Evolutionary conservation across 2,329 filamentous ascomycete species (phyloP).

Genomic region (Taxawa tesnikishii): DNA sequence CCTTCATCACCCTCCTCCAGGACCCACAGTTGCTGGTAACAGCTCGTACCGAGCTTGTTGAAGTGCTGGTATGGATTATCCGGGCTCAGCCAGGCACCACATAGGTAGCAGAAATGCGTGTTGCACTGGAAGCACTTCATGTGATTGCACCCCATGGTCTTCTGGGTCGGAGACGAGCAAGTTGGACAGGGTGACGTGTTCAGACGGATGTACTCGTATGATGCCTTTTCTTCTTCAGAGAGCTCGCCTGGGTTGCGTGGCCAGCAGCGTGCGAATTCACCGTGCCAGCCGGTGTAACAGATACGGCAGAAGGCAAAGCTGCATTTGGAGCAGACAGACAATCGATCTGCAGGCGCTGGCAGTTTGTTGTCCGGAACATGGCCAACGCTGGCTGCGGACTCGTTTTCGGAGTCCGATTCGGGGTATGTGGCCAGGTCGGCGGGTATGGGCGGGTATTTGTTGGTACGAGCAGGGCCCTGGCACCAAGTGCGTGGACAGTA

Average conservation of each 20-base stretch:
- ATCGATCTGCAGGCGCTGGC: slow-evolving; percentile 38
- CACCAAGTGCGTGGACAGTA: slow-evolving; percentile 93
- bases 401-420: slow-evolving; percentile 21
- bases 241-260: slow-evolving; percentile 57
- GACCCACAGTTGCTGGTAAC: slow-evolving; percentile 84
- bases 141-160: slow-evolving; percentile 90
- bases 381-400: not conserved
- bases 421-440: slow-evolving; percentile 27
- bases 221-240: slow-evolving; percentile 73
- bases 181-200: slow-evolving; percentile 85
- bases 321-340: slow-evolving; percentile 83
- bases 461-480: slow-evolving; percentile 64
- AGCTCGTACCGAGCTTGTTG: slow-evolving; percentile 55
- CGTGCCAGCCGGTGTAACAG: slow-evolving; percentile 81
- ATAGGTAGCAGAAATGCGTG: slow-evolving; percentile 92
- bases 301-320: slow-evolving; percentile 73
- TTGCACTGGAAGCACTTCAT: slow-evolving; percentile 88
- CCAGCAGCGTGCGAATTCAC: slow-evolving; percentile 64
- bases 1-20: slow-evolving; percentile 63
- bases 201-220: slow-evolving; percentile 66
- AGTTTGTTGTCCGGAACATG: not conserved
- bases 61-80: slow-evolving; percentile 82
- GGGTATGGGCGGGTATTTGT: slow-evolving; percentile 33
- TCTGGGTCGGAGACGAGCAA: slow-evolving; percentile 73
- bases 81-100: slow-evolving; percentile 71